A percentile compares a stretch with the other conserved stretches of the same genome.
Conservation (phyloP, 2,329 filamentous ascomycete genomes). For the Chrysoporthe deuterocubensis region DNA sequence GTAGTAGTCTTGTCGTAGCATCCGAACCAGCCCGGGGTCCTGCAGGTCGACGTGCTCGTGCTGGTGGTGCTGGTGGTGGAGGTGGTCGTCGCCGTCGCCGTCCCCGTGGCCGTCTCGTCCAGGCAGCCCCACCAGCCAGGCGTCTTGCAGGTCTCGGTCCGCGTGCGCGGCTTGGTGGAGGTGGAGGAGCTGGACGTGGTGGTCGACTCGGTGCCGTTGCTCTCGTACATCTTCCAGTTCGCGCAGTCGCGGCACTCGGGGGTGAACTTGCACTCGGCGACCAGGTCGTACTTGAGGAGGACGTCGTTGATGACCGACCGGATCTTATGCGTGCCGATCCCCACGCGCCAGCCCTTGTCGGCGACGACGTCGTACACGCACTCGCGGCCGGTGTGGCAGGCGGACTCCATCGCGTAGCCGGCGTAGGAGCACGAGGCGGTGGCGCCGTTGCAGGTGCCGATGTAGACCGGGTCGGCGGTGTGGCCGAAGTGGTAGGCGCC, state of each 20-base stretch:
- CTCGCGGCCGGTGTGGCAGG: conserved; percentile 87
- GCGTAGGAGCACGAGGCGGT: conserved; percentile 88
- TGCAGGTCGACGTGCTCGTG: conserved; percentile 54
- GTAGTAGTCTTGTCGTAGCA: conserved; percentile 59
- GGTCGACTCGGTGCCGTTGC: conserved; percentile 81
- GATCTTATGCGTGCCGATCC: conserved; percentile 90
- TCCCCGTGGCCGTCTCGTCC: conserved; percentile 64
- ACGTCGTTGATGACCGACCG: conserved; percentile 86
- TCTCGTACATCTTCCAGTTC: conserved; percentile 93
- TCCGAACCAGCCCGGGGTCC: conserved; percentile 69
- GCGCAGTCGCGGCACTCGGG: conserved; percentile 86
- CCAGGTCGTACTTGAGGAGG: conserved; percentile 78
- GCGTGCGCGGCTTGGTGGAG: conserved; percentile 65
- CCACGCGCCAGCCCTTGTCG: conserved; percentile 90
- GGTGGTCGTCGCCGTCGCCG: conserved; percentile 44
- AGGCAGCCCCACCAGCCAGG: conserved; percentile 90
- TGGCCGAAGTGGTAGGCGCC: conserved; percentile 92
- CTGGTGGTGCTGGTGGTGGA: conserved; percentile 48
- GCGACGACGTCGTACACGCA: conserved; percentile 92
- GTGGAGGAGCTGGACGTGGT: conserved; percentile 64
- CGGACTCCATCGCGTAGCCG: conserved; percentile 90
- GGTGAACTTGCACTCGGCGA: conserved; percentile 76
- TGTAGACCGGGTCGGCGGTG: conserved; percentile 92
- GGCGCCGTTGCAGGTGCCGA: conserved; percentile 90
- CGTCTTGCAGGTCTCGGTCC: conserved; percentile 86